phyloP scores from a whole-genome alignment of 768 basidiomycete species.

The Coprinopsis strossmayeri region DNA sequence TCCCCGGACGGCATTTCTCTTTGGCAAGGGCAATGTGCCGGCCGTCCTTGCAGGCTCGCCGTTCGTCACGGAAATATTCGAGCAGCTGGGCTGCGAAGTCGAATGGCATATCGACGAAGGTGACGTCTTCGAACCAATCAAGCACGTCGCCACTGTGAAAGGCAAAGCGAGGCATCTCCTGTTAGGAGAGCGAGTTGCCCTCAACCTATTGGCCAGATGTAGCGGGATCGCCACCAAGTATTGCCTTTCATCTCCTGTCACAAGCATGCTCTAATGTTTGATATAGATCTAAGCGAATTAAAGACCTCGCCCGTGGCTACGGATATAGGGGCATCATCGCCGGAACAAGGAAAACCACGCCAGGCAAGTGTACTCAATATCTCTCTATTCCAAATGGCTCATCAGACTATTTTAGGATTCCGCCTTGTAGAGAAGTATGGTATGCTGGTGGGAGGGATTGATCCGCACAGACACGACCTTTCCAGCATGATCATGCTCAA shows the following conservation, averaged over 20 bases:
- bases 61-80: slow-evolving; percentile 92
- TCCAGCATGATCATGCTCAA: slow-evolving; percentile 99
- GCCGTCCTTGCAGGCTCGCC: slow-evolving; percentile 90
- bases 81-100: slow-evolving; percentile 86
- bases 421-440: slow-evolving; percentile 97
- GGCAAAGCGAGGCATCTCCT: slow-evolving; percentile 86
- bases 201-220: slow-evolving; percentile 91
- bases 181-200: slow-evolving; percentile 85
- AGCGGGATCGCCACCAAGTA: slow-evolving; percentile 96
- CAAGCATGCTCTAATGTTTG: not conserved
- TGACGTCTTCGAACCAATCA: slow-evolving; percentile 69
- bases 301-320: slow-evolving; percentile 66
- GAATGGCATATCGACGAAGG: slow-evolving; percentile 93
- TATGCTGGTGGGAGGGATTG: slow-evolving; percentile 96
- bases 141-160: slow-evolving; percentile 83
- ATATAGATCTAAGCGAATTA: slow-evolving; percentile 72
- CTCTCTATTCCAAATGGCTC: no score
- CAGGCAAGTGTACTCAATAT: slow-evolving; percentile 38
- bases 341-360: slow-evolving; percentile 96
- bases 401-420: slow-evolving; percentile 53
- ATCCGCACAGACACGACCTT: slow-evolving; percentile 93
- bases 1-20: slow-evolving; percentile 75
- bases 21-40: slow-evolving; percentile 79
- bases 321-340: slow-evolving; percentile 89
- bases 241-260: slow-evolving; percentile 3